These are phyloP conservation scores for apple (Malus domestica) DNA, from an alignment of 306 rosid genomes.

Conservation along the genomic window ASM211411v1 NC_041792.1:3265501-3266000, in stretches of 20 bases:
- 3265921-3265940: neutral
- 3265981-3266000: neutral
- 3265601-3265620: neutral
- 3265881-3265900: neutral
- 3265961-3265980: neutral
- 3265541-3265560: neutral
- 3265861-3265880: neutral
- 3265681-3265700: neutral
- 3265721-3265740: neutral
- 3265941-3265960: neutral
- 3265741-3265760: slow-evolving; percentile 87
- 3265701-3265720: neutral
- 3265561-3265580: neutral
- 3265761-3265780: slow-evolving; percentile 85
- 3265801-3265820: slow-evolving; percentile 76
- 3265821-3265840: slow-evolving; percentile 89
- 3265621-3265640: neutral
- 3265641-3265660: neutral
- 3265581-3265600: too few relatives aligned
- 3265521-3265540: neutral
- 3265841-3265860: slow-evolving; percentile 79
- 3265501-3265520: neutral
- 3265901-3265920: neutral
- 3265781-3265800: slow-evolving; percentile 86
- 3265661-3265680: neutral